These are phyloP conservation scores for Raffaelea albimanens DNA, from an alignment of 2,329 filamentous ascomycete species.

Conservation along the genomic window DNA sequence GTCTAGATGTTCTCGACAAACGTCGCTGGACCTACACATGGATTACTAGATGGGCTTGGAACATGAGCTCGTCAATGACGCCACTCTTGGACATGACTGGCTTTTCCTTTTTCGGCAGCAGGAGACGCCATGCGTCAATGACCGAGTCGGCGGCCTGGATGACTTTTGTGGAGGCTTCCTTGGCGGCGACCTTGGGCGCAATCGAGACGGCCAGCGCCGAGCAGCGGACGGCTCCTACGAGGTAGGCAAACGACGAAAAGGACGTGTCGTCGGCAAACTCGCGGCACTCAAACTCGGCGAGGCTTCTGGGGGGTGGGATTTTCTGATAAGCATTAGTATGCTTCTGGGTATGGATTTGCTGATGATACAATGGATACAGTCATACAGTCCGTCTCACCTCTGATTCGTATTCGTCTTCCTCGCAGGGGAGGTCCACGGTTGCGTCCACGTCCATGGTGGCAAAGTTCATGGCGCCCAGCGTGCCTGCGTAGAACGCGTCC, in stretches of 20 bases:
- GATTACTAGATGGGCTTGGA: slow-evolving; percentile 18
- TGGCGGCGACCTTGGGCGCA: slow-evolving; percentile 11
- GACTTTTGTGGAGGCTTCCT: slow-evolving; percentile 18
- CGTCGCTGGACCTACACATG: slow-evolving; percentile 13
- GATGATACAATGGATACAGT: background rate
- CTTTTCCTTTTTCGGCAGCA: slow-evolving; percentile 23
- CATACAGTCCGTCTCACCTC: too few species aligned
- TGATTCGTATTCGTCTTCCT: slow-evolving; percentile 45
- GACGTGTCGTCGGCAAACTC: slow-evolving; percentile 44
- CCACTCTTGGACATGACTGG: slow-evolving; percentile 22
- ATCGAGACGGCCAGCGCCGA: slow-evolving; percentile 18
- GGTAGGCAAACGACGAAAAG: slow-evolving; percentile 59
- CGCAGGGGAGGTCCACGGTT: slow-evolving; percentile 54
- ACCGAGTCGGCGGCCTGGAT: slow-evolving; percentile 25
- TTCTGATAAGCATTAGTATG: slow-evolving; percentile 17
- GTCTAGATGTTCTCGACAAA: too few species aligned
- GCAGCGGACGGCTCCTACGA: slow-evolving; percentile 51
- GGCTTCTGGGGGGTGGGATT: slow-evolving; percentile 32
- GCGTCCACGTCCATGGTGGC: slow-evolving; percentile 29
- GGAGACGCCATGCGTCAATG: slow-evolving; percentile 27
- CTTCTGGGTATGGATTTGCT: slow-evolving; percentile 1
- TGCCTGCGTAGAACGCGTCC: slow-evolving; percentile 38
- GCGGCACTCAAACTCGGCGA: slow-evolving; percentile 52
- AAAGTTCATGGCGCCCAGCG: slow-evolving; percentile 18
- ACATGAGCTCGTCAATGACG: slow-evolving; percentile 21